These are phyloP conservation scores for Gillenia trifoliata DNA, from an alignment of 306 rosid species.

Conservation along the genomic window DNA sequence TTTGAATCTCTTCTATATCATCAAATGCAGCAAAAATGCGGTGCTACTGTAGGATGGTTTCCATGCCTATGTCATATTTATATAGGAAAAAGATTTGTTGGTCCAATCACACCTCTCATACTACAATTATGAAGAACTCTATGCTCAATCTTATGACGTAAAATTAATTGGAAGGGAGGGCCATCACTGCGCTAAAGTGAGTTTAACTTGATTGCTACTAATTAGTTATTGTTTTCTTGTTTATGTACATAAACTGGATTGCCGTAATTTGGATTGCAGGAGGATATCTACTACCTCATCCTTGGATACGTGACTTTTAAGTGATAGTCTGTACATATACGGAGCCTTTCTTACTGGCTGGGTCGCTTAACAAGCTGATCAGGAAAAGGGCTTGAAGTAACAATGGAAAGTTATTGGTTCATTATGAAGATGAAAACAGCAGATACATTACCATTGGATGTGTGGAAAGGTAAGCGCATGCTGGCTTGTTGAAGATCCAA, in stretches of 20 bases:
- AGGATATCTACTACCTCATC: slow-evolving; percentile 59
- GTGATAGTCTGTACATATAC: slow-evolving; percentile 58
- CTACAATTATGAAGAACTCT: slow-evolving; percentile 44
- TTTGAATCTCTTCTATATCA: not conserved
- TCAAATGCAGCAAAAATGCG: slow-evolving; percentile 59
- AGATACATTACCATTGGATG: slow-evolving; percentile 61
- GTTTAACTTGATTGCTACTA: not conserved
- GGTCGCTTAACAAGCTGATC: slow-evolving; percentile 53
- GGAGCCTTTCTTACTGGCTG: slow-evolving; percentile 70
- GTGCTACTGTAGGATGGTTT: slow-evolving; percentile 63
- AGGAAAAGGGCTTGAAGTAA: slow-evolving; percentile 56
- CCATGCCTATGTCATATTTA: slow-evolving; percentile 74
- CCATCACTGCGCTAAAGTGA: slow-evolving; percentile 58
- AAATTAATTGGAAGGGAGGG: slow-evolving; percentile 46
- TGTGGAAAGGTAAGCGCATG: slow-evolving; percentile 46
- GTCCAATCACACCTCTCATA: slow-evolving; percentile 66
- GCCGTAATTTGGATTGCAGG: slow-evolving; percentile 24
- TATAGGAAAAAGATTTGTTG: slow-evolving; percentile 63
- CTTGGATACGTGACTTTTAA: slow-evolving; percentile 52
- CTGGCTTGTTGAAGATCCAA: slow-evolving; percentile 35
- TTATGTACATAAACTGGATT: not conserved
- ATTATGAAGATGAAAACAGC: slow-evolving; percentile 69
- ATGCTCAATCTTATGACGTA: slow-evolving; percentile 36
- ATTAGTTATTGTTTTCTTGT: not conserved
- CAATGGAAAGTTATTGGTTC: slow-evolving; percentile 71